Base-by-base conservation (phyloP, 2,329 filamentous ascomycete species). In the Polychaeton citri region DNA sequence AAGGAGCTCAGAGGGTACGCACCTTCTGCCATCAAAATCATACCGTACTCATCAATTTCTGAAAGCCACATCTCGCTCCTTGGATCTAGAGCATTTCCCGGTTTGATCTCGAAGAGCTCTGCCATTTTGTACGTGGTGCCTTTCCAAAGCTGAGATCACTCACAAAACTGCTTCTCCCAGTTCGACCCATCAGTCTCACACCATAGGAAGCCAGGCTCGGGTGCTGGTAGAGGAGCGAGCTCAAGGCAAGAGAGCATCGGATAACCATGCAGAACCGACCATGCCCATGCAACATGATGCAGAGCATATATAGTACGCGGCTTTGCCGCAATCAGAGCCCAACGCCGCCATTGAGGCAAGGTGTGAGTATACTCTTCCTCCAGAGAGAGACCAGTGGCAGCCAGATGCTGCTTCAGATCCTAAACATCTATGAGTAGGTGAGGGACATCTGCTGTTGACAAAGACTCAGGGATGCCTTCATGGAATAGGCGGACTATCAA, bases 251-350 rank as follows among this genome's bases (percentile, higher is more conserved):
- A 64, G 18, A 36, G 37, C 3, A 35, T 28, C 20, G 41, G 60
- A 57, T 44, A 64, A 65, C 60, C 58, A 54, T 41, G 59, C 24
- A 12, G 12, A 4, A 28, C 12, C 12, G 24, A 28, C 24, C 24
- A 28, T 12, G 24, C 24, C 24, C 24, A 28, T 28, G 12, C 3
- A 12, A 28, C 12, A 15, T 28, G 24, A 7, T 28, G 24, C 12
- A 7, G 24, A 28, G 24, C 24, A 10, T 12, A 7, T 12, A 28
- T 7, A 15, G 24, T 28, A 7, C 24, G 24, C 5, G 12, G 24
- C 7, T 28, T 28, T 10, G 24, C 24, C 12, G 12, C 15, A 5
- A 28, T 4, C 5, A 15, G 12, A 15, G 12, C 15, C 4, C 24
- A 7, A 12, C 15, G 24, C 24, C 15, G 12, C 24, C 24, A 28